These are phyloP conservation scores for Platanthera guangdongensis DNA, from an alignment of 106 monocot genomes.

Conservation along the genomic window DNA sequence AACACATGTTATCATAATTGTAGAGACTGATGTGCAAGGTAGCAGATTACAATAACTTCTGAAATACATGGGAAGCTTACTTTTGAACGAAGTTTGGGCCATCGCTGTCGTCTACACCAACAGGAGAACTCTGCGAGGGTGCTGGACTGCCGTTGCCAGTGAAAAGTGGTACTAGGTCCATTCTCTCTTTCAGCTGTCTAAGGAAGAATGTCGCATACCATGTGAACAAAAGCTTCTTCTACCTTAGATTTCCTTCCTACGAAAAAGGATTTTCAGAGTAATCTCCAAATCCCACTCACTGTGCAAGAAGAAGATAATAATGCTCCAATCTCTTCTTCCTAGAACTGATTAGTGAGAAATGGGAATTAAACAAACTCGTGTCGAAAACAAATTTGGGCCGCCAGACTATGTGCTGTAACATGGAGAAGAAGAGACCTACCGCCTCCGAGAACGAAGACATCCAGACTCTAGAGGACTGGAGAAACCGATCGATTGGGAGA, in stretches of 20 bases:
- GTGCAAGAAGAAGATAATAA: too few relatives aligned
- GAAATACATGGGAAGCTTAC: constrained; percentile 37
- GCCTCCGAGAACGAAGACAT: not conserved
- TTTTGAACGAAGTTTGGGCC: constrained; percentile 69
- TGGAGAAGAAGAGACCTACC: not conserved
- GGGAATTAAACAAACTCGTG: too few relatives aligned
- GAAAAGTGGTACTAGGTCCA: constrained; percentile 39
- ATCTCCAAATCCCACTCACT: too few relatives aligned
- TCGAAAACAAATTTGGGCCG: too few relatives aligned
- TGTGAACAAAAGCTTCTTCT: too few relatives aligned
- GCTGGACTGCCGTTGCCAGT: constrained; percentile 56
- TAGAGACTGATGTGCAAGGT: too few relatives aligned
- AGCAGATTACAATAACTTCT: not conserved
- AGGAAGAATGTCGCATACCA: too few relatives aligned
- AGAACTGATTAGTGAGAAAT: too few relatives aligned
- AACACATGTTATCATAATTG: too few relatives aligned
- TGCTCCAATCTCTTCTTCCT: too few relatives aligned
- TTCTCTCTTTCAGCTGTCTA: constrained; percentile 6
- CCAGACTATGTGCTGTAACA: too few relatives aligned
- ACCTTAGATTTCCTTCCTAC: not conserved
- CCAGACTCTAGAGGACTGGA: not conserved
- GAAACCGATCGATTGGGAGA: not conserved
- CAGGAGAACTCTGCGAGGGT: constrained; percentile 35
- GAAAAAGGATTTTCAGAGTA: not conserved
- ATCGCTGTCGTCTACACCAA: constrained; percentile 77